Conservation (phyloP, 306 rosid species). For the Medicago ruthenica region DNA sequence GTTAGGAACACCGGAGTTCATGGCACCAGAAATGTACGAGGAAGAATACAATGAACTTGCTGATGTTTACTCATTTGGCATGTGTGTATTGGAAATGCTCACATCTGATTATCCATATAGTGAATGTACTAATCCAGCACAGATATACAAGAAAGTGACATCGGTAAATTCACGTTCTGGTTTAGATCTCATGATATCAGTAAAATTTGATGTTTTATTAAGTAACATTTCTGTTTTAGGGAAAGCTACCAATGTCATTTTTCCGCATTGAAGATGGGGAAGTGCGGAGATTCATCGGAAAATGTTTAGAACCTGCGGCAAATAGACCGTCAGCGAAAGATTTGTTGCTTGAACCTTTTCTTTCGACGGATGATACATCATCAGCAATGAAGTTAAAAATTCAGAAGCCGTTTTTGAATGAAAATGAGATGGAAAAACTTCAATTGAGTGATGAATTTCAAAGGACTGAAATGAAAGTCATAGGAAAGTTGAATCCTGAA, state of each 20-base stretch:
- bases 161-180: slow-evolving; percentile 57
- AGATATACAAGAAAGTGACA: slow-evolving; percentile 96
- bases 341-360: slow-evolving; percentile 77
- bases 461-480: slow-evolving; percentile 80
- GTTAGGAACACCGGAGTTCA: slow-evolving; percentile 92
- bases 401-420: slow-evolving; percentile 75
- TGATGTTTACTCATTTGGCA: slow-evolving; percentile 94
- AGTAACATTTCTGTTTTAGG: slow-evolving; percentile 56
- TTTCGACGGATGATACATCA: slow-evolving; percentile 51
- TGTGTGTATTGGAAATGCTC: slow-evolving; percentile 93
- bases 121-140: slow-evolving; percentile 92
- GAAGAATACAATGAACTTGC: slow-evolving; percentile 94
- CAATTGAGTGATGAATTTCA: slow-evolving; percentile 47
- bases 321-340: slow-evolving; percentile 78
- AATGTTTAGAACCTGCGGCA: slow-evolving; percentile 70
- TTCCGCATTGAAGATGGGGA: slow-evolving; percentile 71
- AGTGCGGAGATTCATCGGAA: slow-evolving; percentile 74
- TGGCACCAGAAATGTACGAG: slow-evolving; percentile 95
- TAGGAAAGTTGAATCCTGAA: slow-evolving; percentile 83
- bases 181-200: background rate
- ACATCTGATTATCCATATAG: slow-evolving; percentile 86
- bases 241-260: slow-evolving; percentile 79
- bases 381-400: slow-evolving; percentile 44
- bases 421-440: slow-evolving; percentile 63
- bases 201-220: slow-evolving; percentile 7